Percentiles rank a stretch among this genome's conserved stretches.
phyloP scores from a whole-genome alignment of 106 monocot genomes.

The Apostasia shenzhenica region DNA sequence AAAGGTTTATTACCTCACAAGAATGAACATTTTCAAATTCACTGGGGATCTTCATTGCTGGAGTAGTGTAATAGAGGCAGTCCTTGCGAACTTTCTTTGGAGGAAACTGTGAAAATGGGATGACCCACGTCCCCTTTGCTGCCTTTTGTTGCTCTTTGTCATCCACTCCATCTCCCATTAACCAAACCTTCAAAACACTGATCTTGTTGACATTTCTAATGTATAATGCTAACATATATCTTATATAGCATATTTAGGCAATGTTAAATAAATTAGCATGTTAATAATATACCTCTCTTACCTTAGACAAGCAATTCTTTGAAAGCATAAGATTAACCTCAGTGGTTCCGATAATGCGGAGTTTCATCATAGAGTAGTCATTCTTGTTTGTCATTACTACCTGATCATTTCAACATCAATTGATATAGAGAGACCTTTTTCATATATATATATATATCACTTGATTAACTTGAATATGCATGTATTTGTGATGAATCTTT shows the following conservation, averaged over 20 bases:
- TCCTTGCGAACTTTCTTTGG: slow-evolving; percentile 43
- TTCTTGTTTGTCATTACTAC: slow-evolving; percentile 46
- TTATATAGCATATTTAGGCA: too few relatives aligned
- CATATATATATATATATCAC: not conserved
- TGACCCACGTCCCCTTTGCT: slow-evolving; percentile 40
- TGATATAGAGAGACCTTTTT: not conserved
- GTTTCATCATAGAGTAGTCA: slow-evolving; percentile 54
- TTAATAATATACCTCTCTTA: slow-evolving; percentile 5
- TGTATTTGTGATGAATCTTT: not conserved
- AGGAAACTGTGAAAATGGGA: slow-evolving; percentile 72
- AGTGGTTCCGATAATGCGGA: slow-evolving; percentile 17
- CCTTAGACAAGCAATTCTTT: slow-evolving; percentile 34
- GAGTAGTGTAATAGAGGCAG: slow-evolving; percentile 58
- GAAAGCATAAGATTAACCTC: slow-evolving; percentile 30
- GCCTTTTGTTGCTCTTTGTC: slow-evolving; percentile 49
- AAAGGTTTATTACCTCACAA: slow-evolving; percentile 49
- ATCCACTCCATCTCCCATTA: slow-evolving; percentile 45
- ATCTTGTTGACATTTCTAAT: not conserved
- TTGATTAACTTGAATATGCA: not conserved
- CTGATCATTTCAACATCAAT: slow-evolving; percentile 22
- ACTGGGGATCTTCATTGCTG: slow-evolving; percentile 58
- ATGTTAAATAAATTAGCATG: too few relatives aligned
- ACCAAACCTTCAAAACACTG: slow-evolving; percentile 41
- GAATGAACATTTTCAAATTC: slow-evolving; percentile 62
- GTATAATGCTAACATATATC: not conserved